Conservation (phyloP, 2,329 filamentous ascomycete species). For the Fusarium newnesense region DNA sequence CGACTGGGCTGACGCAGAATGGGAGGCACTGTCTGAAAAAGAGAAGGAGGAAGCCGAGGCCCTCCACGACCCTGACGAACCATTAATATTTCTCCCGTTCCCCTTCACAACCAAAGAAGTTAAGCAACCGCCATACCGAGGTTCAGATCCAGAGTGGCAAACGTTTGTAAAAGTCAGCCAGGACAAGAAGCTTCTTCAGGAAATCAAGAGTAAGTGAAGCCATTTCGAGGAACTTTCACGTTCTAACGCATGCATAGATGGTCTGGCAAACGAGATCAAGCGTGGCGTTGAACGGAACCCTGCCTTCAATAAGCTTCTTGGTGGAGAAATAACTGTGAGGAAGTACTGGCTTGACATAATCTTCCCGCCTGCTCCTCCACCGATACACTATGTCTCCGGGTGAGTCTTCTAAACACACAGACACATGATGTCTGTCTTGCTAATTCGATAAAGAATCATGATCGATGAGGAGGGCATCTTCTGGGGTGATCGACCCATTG, state of each 20-base stretch:
- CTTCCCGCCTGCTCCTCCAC: conserved; percentile 68
- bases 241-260: conserved; percentile 42
- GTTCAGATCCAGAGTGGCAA: conserved; percentile 71
- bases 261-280: conserved; percentile 49
- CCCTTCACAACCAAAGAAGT: conserved; percentile 66
- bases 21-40: conserved; percentile 55
- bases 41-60: conserved; percentile 55
- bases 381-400: conserved; percentile 69
- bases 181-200: conserved; percentile 58
- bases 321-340: conserved; percentile 60
- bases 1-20: conserved; percentile 55
- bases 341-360: conserved; percentile 70
- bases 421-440: neutral
- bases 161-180: conserved; percentile 68
- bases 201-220: conserved; percentile 58
- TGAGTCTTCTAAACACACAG: conserved; percentile 49
- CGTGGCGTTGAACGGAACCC: conserved; percentile 55
- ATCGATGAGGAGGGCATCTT: conserved; percentile 61
- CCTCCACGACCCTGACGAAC: conserved; percentile 56
- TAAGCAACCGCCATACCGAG: conserved; percentile 61
- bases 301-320: conserved; percentile 52
- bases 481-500: conserved; percentile 60
- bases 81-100: conserved; percentile 68
- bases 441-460: conserved; percentile 55
- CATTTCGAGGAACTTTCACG: neutral